These are phyloP conservation scores for Pseudogymnoascus sp. DNA, from an alignment of 2,329 filamentous ascomycete genomes.

Conservation along the genomic window DNA sequence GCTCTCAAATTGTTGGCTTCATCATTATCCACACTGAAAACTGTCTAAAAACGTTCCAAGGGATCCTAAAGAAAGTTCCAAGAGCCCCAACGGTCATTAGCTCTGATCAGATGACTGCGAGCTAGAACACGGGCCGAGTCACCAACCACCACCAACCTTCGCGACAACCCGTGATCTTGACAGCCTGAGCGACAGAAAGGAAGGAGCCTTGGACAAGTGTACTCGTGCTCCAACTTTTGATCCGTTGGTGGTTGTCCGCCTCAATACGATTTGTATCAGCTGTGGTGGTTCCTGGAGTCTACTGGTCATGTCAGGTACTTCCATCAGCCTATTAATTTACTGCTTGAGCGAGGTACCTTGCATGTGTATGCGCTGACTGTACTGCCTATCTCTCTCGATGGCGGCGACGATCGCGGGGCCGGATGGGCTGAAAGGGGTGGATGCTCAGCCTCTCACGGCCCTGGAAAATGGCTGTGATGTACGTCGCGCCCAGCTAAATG, in stretches of 20 bases:
- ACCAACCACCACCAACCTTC: background rate
- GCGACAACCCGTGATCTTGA: background rate
- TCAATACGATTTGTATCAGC: background rate
- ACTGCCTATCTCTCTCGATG: background rate
- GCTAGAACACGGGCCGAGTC: background rate
- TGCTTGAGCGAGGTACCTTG: background rate
- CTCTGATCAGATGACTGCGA: background rate
- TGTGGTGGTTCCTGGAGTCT: background rate
- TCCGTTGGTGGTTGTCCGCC: background rate
- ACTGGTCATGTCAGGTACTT: conserved; percentile 2
- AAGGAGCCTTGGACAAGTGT: background rate
- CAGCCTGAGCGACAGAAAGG: background rate
- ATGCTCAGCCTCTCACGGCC: background rate
- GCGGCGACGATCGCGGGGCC: background rate
- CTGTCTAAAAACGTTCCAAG: background rate
- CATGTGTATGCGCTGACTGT: background rate
- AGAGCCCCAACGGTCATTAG: background rate
- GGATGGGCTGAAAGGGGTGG: background rate
- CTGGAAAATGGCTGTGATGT: background rate
- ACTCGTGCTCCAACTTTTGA: background rate
- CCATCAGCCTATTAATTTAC: background rate
- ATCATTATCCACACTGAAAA: background rate
- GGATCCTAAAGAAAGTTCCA: background rate
- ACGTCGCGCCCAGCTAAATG: background rate
- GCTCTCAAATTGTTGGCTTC: background rate